These are phyloP conservation scores for Trichophyton rubrum DNA, from an alignment of 2,329 filamentous ascomycete genomes.

Conservation along the genomic window DNA sequence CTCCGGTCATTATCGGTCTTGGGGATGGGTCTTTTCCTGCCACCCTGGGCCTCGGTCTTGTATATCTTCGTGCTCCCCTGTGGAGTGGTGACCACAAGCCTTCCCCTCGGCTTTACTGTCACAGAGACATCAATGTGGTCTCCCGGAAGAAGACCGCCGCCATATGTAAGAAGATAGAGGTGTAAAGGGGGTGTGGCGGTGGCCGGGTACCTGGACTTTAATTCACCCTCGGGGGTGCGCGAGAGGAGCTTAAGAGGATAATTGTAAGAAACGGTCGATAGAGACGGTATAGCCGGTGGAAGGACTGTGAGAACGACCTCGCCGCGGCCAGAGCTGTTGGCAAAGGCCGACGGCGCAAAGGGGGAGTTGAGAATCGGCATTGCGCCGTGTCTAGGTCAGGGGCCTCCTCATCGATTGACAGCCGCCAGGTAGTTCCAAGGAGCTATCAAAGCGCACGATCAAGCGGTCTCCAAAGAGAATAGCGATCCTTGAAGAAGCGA, in stretches of 20 bases:
- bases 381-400: background rate
- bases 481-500: background rate
- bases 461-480: too few relatives aligned
- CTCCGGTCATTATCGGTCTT: slow-evolving; percentile 27
- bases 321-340: slow-evolving; percentile 62
- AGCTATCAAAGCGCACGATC: background rate
- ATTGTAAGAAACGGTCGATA: slow-evolving; percentile 69
- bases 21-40: slow-evolving; percentile 29
- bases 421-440: background rate
- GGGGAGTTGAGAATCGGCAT: slow-evolving; percentile 41
- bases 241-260: slow-evolving; percentile 92
- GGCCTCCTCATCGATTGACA: background rate
- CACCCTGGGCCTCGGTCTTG: slow-evolving; percentile 48
- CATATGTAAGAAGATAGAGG: slow-evolving; percentile 86
- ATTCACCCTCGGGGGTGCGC: slow-evolving; percentile 52
- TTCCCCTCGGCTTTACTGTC: slow-evolving; percentile 50
- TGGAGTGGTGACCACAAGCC: slow-evolving; percentile 48
- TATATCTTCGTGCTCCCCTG: slow-evolving; percentile 92
- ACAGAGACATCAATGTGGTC: slow-evolving; percentile 67
- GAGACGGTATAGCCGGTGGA: slow-evolving; percentile 57
- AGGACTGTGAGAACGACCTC: slow-evolving; percentile 60
- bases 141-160: slow-evolving; percentile 80
- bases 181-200: slow-evolving; percentile 48
- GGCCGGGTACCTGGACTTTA: slow-evolving; percentile 31
- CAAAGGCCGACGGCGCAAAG: slow-evolving; percentile 59